Base-by-base conservation (phyloP, 2,329 filamentous ascomycete genomes). In the Xylariales sp. region DNA sequence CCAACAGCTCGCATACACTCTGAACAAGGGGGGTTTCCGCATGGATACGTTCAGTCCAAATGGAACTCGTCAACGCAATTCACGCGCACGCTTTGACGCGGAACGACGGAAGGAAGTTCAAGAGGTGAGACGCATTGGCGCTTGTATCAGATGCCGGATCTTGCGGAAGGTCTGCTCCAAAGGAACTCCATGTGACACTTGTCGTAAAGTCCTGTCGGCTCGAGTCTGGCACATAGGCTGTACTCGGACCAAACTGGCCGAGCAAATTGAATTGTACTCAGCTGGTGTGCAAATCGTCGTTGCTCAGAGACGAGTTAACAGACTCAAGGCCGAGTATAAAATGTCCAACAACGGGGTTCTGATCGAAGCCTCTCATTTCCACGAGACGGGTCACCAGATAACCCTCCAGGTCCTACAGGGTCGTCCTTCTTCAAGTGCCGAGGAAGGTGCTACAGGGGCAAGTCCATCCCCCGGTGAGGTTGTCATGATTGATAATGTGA, bases 101-200 rank as follows among this genome's bases (percentile, higher is more conserved):
- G 64, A 64, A 1, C 69, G 80, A n/a, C 69, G 80, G 16, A 80
- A 77, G 53, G 76, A 84, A 52, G 80, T 84, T 2, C 78, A 82
- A 49, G 76, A 79, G 47, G 76, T 84, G 16, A 74, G 80, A 18
- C 79, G 80, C 51, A 72, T 80, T 25, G 80, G 80, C 5, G 80
- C 80, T 10, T 84, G 80, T 50, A 81, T 83, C 39, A 68, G 80
- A 32, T 84, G 80, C 52, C 71, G 79, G 27, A 82, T 84, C 46
- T 60, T 84, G 25, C 72, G 80, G 43, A 84, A 84, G 61, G 80
- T 77, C 2, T 84, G 80, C 52, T 80, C 78, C n/a, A 74, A 71
- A 44, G 80, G 77, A 22, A 75, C 70, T 5, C 79, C 80, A 0
- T 84, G 80, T 49, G 72, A 76, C 40, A 78, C 79, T 2, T 84